Base-by-base conservation (phyloP, 306 rosid genomes). In the Vicia faba region DNA sequence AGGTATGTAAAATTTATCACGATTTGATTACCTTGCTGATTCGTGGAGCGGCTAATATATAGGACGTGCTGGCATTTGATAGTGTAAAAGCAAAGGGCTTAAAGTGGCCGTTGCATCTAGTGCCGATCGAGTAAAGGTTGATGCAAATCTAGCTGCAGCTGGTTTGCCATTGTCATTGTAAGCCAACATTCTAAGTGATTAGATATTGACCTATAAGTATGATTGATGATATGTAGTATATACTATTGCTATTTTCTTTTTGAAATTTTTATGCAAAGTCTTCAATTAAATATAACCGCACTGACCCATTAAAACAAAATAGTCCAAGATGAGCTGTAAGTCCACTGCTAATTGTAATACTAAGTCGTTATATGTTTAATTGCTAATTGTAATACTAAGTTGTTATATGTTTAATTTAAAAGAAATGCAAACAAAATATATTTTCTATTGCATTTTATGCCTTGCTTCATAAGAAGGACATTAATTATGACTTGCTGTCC, bases 71-170 rank as follows among this genome's bases (percentile, higher is more conserved):
- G 3, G 53, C 31, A 41, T 62, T 11, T 68, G 58, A 74, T 85
- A 93, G 98, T 93, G 98, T 72, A 93, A 83, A 79, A 84, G 75
- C 77, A 80, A 88, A 80, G 98, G 96, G 69, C 96, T 93, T 74
- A 93, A 93, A 84, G 98, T 93, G 75, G 97, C 96, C 76, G 98
- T 93, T 78, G 98, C 98, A 31, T 93, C 98, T 45, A 93, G 98
- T 68, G 98, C 97, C 82, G 98, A 93, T 82, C 91, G 89, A 29
- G 83, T 93, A 82, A 93, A 93, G 91, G 96, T 93, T 75, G 92
- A 89, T 75, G 98, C 95, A 66, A 93, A 93, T 86, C 82, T 93
- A 68, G 88, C 91, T 67, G 97, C 98, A 23, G 95, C 97, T 23
- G 89, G 86, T 64, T 77, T 93, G 73, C 96, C 98, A 38, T 19